Conservation (phyloP, 257 asterid genomes). For the Schizonepeta tenuifolia region DNA sequence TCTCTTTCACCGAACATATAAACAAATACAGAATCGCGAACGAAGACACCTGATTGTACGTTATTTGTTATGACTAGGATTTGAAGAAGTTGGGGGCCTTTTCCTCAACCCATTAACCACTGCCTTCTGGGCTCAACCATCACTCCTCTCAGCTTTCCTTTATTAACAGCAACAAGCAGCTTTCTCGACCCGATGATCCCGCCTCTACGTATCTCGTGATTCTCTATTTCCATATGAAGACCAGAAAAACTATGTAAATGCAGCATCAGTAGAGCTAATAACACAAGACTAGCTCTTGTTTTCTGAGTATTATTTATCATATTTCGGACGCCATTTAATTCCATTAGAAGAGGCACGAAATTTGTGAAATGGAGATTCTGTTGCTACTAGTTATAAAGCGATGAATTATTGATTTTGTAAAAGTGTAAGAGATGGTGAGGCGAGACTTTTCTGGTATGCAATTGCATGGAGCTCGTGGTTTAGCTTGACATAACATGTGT, state of each 20-base stretch:
- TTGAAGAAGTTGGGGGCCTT: conserved; percentile 55
- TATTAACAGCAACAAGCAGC: conserved; percentile 37
- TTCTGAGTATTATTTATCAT: conserved; percentile 27
- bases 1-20: conserved; percentile 13
- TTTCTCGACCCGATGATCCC: conserved; percentile 44
- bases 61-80: conserved; percentile 56
- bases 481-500: conserved; percentile 51
- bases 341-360: no score
- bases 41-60: no score
- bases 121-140: conserved; percentile 48
- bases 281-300: conserved; percentile 19
- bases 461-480: conserved; percentile 36
- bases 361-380: not conserved
- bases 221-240: not conserved
- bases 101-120: conserved; percentile 49
- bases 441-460: conserved; percentile 33
- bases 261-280: conserved; percentile 29
- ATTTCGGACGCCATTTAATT: not conserved
- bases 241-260: conserved; percentile 24
- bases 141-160: conserved; percentile 40
- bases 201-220: not conserved
- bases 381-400: conserved; percentile 19
- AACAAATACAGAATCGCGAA: no score
- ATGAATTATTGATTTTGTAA: not conserved
- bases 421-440: conserved; percentile 10